These are phyloP conservation scores for Phaeophleospora eucalypticola DNA, from an alignment of 2,329 filamentous ascomycete species.

Conservation along the genomic window DNA sequence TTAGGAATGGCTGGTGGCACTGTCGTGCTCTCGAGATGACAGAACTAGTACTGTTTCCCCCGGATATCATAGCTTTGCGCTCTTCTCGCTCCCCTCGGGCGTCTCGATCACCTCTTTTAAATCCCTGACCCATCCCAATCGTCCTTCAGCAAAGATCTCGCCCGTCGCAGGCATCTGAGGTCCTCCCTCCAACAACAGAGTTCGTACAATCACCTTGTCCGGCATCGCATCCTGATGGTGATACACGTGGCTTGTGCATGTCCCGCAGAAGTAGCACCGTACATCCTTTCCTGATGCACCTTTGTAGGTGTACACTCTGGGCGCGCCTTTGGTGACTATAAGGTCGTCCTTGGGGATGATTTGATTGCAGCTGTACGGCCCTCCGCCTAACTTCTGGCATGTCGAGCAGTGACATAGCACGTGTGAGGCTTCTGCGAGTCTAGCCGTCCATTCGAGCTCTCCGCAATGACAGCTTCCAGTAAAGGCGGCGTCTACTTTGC, in stretches of 20 bases:
- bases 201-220: slow-evolving; percentile 39
- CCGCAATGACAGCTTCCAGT: slow-evolving; percentile 34
- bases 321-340: slow-evolving; percentile 25
- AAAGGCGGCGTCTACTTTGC: slow-evolving; percentile 20
- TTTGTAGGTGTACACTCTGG: slow-evolving; percentile 31
- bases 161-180: slow-evolving; percentile 32
- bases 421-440: slow-evolving; percentile 26
- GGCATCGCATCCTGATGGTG: slow-evolving; percentile 40
- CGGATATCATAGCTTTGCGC: no score
- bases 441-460: slow-evolving; percentile 27
- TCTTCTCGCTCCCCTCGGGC: slow-evolving; percentile 12
- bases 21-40: no score
- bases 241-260: slow-evolving; percentile 40
- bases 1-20: no score
- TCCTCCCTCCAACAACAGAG: slow-evolving; percentile 36
- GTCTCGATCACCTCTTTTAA: slow-evolving; percentile 18
- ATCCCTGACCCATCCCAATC: slow-evolving; percentile 33
- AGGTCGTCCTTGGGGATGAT: slow-evolving; percentile 32
- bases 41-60: no score
- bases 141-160: slow-evolving; percentile 38
- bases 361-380: slow-evolving; percentile 36
- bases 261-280: slow-evolving; percentile 37
- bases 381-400: slow-evolving; percentile 35
- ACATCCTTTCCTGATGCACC: slow-evolving; percentile 36
- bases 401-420: slow-evolving; percentile 37